A percentile compares a stretch with the other conserved stretches of the same genome.
Evolutionary conservation across 1,284 basidiomycete species (phyloP).

Genomic region (Malassezia obtusa): DNA sequence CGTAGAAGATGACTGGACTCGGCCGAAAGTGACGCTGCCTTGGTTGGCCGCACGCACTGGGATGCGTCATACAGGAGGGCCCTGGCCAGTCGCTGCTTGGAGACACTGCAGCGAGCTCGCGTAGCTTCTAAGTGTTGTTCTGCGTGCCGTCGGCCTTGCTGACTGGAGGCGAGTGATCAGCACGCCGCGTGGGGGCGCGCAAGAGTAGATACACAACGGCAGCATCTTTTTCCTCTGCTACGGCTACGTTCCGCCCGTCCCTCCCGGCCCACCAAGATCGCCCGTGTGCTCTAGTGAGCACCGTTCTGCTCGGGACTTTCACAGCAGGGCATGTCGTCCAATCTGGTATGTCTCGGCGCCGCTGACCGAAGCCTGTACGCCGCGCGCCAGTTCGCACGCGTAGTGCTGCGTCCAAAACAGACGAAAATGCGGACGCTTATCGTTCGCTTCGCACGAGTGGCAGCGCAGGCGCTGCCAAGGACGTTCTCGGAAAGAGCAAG

Average conservation of each 20-base stretch:
- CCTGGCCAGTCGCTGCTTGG: constrained; percentile 8
- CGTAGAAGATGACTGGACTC: constrained; percentile 11
- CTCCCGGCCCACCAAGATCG: neutral
- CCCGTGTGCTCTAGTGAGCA: neutral
- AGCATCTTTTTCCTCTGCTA: neutral
- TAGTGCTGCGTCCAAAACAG: constrained; percentile 9
- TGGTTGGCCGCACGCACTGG: constrained; percentile 8
- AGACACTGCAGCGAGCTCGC: neutral
- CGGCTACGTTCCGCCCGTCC: neutral
- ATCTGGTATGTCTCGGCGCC: constrained; percentile 10
- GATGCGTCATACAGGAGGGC: neutral
- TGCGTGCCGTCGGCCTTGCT: constrained; percentile 1
- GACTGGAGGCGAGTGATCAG: constrained; percentile 1
- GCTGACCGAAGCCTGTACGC: constrained; percentile 16
- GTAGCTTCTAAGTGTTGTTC: constrained; percentile 19
- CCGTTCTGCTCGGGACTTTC: neutral
- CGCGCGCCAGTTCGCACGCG: constrained; percentile 13
- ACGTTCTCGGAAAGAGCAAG: constrained; percentile 5
- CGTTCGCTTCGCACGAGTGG: neutral
- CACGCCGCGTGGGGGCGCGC: neutral
- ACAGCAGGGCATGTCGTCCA: constrained; percentile 14
- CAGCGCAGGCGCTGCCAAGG: constrained; percentile 3
- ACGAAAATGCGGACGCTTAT: constrained; percentile 14
- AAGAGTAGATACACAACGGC: constrained; percentile 1
- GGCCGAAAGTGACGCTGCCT: constrained; percentile 3